These are phyloP conservation scores for Cladosporium oxysporum DNA, from an alignment of 2,329 filamentous ascomycete species.

Conservation along the genomic window DNA sequence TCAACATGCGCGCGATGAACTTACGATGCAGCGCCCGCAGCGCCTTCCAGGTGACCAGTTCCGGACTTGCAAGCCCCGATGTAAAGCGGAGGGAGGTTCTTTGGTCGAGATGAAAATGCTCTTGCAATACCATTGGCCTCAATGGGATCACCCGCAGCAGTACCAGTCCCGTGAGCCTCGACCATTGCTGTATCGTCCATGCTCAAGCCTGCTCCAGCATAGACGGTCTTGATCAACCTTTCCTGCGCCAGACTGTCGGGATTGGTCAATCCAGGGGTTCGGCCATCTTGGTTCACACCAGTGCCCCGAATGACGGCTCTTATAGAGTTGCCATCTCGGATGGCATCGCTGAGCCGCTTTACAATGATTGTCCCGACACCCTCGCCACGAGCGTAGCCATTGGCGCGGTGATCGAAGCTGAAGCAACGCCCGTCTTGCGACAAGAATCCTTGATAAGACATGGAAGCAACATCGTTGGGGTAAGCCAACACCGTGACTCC, in stretches of 20 bases:
- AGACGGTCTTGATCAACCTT: constrained; percentile 40
- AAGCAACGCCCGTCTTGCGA: constrained; percentile 34
- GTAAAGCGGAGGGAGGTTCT: constrained; percentile 22
- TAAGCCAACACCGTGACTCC: constrained; percentile 18
- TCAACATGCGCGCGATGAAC: neutral
- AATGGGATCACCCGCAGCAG: constrained; percentile 26
- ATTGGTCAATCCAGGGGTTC: constrained; percentile 41
- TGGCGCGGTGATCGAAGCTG: constrained; percentile 41
- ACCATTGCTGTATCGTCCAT: constrained; percentile 20
- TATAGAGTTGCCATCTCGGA: constrained; percentile 24
- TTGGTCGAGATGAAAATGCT: neutral
- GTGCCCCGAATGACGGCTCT: constrained; percentile 23
- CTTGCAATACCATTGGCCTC: constrained; percentile 22
- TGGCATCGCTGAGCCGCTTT: constrained; percentile 23
- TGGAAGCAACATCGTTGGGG: constrained; percentile 15
- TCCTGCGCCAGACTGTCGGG: constrained; percentile 42
- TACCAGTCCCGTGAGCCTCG: constrained; percentile 35
- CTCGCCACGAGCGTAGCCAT: constrained; percentile 43
- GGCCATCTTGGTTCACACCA: constrained; percentile 4
- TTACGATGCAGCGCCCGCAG: constrained; percentile 20
- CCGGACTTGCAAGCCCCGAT: constrained; percentile 33
- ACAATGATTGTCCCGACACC: constrained; percentile 39
- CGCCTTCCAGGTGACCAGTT: constrained; percentile 26
- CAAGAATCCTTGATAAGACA: constrained; percentile 30
- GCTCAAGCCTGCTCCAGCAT: constrained; percentile 41